Base-by-base conservation (phyloP, 2,329 filamentous ascomycete species). In the Hymenotorrendiella dingleyae region DNA sequence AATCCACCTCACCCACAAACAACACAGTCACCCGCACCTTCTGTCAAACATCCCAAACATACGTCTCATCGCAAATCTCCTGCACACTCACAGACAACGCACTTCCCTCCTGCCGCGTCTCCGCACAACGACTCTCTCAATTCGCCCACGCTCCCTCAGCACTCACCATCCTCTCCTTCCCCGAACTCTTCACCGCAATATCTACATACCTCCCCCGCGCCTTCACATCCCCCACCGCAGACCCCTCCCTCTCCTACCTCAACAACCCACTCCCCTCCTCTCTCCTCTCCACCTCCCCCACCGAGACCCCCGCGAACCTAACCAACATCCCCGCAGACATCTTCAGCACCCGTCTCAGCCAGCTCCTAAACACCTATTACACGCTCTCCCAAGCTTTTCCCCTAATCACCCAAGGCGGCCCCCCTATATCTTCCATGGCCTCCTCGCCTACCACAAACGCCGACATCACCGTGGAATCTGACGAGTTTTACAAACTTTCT, bases 321-420 rank as follows among this genome's bases (percentile, higher is more conserved):
- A 16, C 28, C 3, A 12, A 33, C 8, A 11, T 38, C 23, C 40
- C 27, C 3, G 37, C 33, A 10, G 14, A 42, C 3, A 22, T 41
- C 8, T 24, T 46, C 6, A 16, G 29, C 16, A 11, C 17, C 7
- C 33, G 35, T 26, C 23, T 46, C 1, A 29, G 28, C 3, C 43
- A 46, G 23, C 11, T 46, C 1, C 24, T 46, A 14, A 46, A 46
- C 16, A 42, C 43, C 9, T 46, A 42, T 22, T 46, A 46, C 19
- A 42, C 39, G 5, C 43, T 46, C 17, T 32, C 23, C 4, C 43
- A 46, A 30, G 32, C 27, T 2, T 35, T 28, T 16, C 20, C 21
- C 10, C 11, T 39, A 8, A 42, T 46, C 12, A 21, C 43, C 6
- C 30, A 30, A n/a, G 36, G 42, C 10, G 21, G 16, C 4, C 36